A percentile compares a stretch with the other conserved stretches of the same genome.
Evolutionary conservation across 1,139 yeast genomes (phyloP).

Genomic region (Taphrina flavorubra): DNA sequence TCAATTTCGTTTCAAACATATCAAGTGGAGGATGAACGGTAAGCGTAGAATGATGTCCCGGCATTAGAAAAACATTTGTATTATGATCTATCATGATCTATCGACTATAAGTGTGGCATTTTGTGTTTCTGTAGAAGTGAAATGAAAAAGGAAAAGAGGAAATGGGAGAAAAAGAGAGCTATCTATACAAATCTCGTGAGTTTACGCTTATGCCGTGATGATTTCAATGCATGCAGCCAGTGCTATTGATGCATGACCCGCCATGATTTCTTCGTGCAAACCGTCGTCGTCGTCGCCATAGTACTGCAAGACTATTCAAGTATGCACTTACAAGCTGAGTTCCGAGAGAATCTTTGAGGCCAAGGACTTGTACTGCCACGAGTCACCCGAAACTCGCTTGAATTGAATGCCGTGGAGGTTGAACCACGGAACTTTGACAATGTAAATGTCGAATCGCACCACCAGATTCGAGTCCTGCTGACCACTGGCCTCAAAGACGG

Average conservation of each 20-base stretch:
- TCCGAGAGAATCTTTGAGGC: conserved; percentile 42
- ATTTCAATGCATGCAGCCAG: background rate
- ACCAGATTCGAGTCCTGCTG: conserved; percentile 54
- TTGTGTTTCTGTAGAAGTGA: too few species aligned
- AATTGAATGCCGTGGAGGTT: conserved; percentile 93
- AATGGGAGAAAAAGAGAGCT: background rate
- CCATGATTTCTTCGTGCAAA: background rate
- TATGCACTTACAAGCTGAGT: conserved; percentile 22
- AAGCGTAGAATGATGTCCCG: background rate
- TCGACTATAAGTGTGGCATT: background rate
- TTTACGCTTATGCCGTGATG: conserved; percentile 16
- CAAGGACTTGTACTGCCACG: conserved; percentile 61
- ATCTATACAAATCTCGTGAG: background rate
- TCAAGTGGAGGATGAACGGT: too few species aligned
- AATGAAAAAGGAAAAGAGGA: too few species aligned
- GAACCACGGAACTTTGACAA: conserved; percentile 89
- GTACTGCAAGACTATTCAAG: too few species aligned
- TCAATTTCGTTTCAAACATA: too few species aligned
- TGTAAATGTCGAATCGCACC: conserved; percentile 85
- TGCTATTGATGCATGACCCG: background rate
- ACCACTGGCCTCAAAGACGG: conserved; percentile 24
- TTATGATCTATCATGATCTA: conserved; percentile 7
- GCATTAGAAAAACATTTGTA: conserved; percentile 1
- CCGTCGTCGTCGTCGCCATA: too few species aligned
- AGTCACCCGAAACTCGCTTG: conserved; percentile 89